Evolutionary conservation across 2,329 filamentous ascomycete species (phyloP).

Genomic region (Pestalotiopsis sp.): DNA sequence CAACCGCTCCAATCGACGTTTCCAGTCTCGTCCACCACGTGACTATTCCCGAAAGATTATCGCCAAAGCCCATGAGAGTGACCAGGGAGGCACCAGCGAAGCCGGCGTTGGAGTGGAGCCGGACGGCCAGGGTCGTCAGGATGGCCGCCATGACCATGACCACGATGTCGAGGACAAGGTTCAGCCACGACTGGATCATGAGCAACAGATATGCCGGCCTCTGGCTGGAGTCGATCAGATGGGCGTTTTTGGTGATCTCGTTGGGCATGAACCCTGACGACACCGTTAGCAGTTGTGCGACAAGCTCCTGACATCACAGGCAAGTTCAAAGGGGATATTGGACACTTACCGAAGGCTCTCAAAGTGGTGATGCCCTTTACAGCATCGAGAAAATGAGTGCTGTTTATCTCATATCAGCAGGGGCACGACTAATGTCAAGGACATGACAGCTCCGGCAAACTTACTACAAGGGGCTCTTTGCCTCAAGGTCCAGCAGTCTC

Average conservation of each 20-base stretch:
- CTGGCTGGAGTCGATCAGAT: slow-evolving; percentile 50
- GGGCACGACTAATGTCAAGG: not conserved
- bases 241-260: slow-evolving; percentile 43
- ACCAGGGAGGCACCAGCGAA: slow-evolving; percentile 32
- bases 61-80: slow-evolving; percentile 33
- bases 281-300: not conserved
- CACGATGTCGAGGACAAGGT: slow-evolving; percentile 23
- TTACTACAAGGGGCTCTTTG: slow-evolving; percentile 51
- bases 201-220: slow-evolving; percentile 53
- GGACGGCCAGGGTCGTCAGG: slow-evolving; percentile 25
- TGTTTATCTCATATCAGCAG: slow-evolving; percentile 11
- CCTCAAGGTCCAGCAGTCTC: slow-evolving; percentile 52
- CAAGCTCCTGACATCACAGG: slow-evolving; percentile 13
- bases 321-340: not conserved
- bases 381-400: slow-evolving; percentile 48
- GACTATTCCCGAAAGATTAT: slow-evolving; percentile 29
- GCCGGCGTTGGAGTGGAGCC: slow-evolving; percentile 24
- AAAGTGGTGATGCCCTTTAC: slow-evolving; percentile 49
- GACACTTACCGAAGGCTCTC: slow-evolving; percentile 51
- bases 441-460: slow-evolving; percentile 11
- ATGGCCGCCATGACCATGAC: slow-evolving; percentile 21
- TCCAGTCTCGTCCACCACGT: slow-evolving; percentile 20
- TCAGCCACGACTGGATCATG: slow-evolving; percentile 45
- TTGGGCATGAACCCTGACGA: slow-evolving; percentile 39
- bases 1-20: slow-evolving; percentile 23